Base-by-base conservation (phyloP, 2,329 filamentous ascomycete species). In the Thelonectria rubi region DNA sequence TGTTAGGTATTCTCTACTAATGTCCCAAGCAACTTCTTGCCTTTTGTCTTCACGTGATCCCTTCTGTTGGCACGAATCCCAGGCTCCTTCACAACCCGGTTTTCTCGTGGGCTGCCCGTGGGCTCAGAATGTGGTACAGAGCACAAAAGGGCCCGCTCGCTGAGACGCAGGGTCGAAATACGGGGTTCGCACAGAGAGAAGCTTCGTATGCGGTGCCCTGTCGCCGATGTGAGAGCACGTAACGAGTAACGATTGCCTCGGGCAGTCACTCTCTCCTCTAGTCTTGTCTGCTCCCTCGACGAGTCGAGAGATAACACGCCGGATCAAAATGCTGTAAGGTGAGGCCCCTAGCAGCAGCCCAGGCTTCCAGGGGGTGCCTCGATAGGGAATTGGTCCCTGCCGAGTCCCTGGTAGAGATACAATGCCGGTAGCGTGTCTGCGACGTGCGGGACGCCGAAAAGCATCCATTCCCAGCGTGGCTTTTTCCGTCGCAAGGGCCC, bases 371-470 rank as follows among this genome's bases (percentile, higher is more conserved):
- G 64, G 66, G 30, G 57, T 62, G 49, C 42, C 43, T 60, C 46
- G 24, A 60, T 60, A 32, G 46, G 47, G 51, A 65, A 61, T 66
- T 49, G 60, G 65, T 52, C 49, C 60, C 57, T 69, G 66, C 55
- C 65, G 59, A 55, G 58, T 63, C 61, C 68, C 68, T 65, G 59
- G 63, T 63, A 63, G 52, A 63, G 63, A 61, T 59, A 71, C 58
- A 55, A n/a, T n/a, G n/a, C n/a, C n/a, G n/a, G 62, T 65, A 68
- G 46, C 48, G 60, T 55, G 43, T 59, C 5, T 52, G 40, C 17
- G 21, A 46, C 49, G 42, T 43, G 49, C 40, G 58, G 61, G 53
- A 58, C 45, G 26, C 52, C 34, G 52, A 55, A 48, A 53, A n/a
- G 56, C 55, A 48, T 57, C 58, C 39, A n/a, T n/a, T n/a, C n/a